phyloP scores from a whole-genome alignment of 176 grass and related monocot species.

The Eleusine coracana region DNA sequence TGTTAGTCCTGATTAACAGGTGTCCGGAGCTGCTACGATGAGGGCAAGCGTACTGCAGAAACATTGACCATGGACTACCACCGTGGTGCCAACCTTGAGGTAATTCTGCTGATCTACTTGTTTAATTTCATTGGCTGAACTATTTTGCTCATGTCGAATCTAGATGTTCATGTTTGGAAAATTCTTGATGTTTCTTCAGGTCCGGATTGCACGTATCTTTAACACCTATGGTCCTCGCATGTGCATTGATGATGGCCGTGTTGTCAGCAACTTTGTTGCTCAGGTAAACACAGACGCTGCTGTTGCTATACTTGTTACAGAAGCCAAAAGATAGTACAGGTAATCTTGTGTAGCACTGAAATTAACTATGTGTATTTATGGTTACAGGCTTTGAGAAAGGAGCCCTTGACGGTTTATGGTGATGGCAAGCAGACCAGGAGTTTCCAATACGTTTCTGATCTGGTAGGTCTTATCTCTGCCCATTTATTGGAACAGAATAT shows the following conservation, averaged over 20 bases:
- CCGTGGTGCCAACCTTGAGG: slow-evolving; percentile 88
- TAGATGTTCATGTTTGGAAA: slow-evolving; percentile 5
- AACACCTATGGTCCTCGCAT: slow-evolving; percentile 93
- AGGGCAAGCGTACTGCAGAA: slow-evolving; percentile 90
- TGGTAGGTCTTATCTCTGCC: slow-evolving; percentile 49
- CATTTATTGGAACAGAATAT: background rate
- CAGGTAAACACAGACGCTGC: slow-evolving; percentile 50
- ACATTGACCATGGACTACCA: slow-evolving; percentile 97
- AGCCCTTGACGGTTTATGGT: slow-evolving; percentile 86
- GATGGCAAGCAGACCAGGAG: slow-evolving; percentile 98
- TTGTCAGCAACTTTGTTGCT: slow-evolving; percentile 96
- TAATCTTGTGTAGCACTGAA: slow-evolving; percentile 17
- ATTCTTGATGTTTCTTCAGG: slow-evolving; percentile 43
- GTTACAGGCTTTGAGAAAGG: slow-evolving; percentile 75
- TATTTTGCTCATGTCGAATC: background rate
- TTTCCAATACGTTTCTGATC: slow-evolving; percentile 95
- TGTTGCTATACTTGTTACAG: background rate
- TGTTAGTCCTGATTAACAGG: slow-evolving; percentile 49
- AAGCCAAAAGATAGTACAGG: background rate
- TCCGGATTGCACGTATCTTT: slow-evolving; percentile 86
- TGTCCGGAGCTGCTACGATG: slow-evolving; percentile 90
- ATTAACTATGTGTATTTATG: slow-evolving; percentile 23
- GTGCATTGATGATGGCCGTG: slow-evolving; percentile 95
- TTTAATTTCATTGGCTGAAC: background rate
- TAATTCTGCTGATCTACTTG: background rate